These are phyloP conservation scores for Aspergillus affinis DNA, from an alignment of 495 filamentous ascomycete species.

Conservation along the genomic window DNA sequence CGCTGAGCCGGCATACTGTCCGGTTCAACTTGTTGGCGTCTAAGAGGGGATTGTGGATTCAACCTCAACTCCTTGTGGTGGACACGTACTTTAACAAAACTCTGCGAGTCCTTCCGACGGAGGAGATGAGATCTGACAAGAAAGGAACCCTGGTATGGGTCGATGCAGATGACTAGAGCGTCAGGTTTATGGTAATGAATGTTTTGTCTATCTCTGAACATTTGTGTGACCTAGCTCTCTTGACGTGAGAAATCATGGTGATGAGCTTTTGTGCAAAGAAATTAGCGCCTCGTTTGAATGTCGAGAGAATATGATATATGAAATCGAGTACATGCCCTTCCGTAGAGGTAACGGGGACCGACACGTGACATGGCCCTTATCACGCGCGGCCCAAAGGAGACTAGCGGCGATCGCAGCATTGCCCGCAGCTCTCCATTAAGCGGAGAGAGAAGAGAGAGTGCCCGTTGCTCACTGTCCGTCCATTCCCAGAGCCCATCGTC, in stretches of 20 bases:
- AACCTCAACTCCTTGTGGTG: slow-evolving; percentile 68
- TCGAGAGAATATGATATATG: neutral
- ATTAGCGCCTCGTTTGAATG: neutral
- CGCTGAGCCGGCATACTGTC: slow-evolving; percentile 68
- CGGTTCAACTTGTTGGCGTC: slow-evolving; percentile 65
- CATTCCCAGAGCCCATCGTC: neutral
- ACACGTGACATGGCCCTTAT: slow-evolving; percentile 34
- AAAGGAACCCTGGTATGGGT: slow-evolving; percentile 71
- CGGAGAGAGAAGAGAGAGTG: slow-evolving; percentile 18
- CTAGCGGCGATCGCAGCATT: slow-evolving; percentile 33
- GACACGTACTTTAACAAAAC: slow-evolving; percentile 91
- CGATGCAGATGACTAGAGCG: slow-evolving; percentile 45
- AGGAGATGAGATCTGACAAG: slow-evolving; percentile 73
- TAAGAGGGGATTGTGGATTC: slow-evolving; percentile 67
- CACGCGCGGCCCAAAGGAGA: slow-evolving; percentile 27
- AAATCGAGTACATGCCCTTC: neutral
- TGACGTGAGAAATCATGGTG: neutral
- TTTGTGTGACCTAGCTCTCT: neutral
- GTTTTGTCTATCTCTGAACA: neutral
- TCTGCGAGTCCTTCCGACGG: slow-evolving; percentile 67
- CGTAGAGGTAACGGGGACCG: neutral
- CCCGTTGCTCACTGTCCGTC: neutral
- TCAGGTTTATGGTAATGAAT: neutral
- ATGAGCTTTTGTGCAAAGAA: neutral
- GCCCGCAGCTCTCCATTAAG: slow-evolving; percentile 33